Base-by-base conservation (phyloP, 768 basidiomycete genomes). In the Paxillus involutus region DNA sequence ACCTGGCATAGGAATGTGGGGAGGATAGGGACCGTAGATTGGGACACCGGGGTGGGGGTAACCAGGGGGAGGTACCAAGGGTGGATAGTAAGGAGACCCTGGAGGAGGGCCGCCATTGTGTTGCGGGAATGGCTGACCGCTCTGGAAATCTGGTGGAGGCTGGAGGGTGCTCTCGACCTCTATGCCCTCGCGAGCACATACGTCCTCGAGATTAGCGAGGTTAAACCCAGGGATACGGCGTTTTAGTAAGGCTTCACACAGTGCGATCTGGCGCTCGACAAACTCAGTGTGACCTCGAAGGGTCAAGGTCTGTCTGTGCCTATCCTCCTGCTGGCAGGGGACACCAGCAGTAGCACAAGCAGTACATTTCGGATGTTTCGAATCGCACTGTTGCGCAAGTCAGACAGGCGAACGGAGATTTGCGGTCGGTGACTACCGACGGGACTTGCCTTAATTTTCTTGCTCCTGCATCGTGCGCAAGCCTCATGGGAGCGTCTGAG, bases 381-480 rank as follows among this genome's bases (percentile, higher is more conserved):
- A 92, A 72, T 94, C 91, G 80, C 91, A 94, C 91, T 94, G 66
- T 63, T 51, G 57, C 41, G 60, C 59, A 62, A 67, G 70, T 72
- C 64, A 69, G 61, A 71, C 68, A 73, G 71, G 74, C 72, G 69
- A 71, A 71, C 73, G 84, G 87, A 86, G 82, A 86, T 81, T 88
- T 89, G 87, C 88, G 86, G 86, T 83, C 86, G 88, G 86, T 80
- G 73, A 74, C 72, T 74, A 74, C 76, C 78, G 77, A 78, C 83
- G 84, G 84, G 76, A 74, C 79, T 70, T 70, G 84, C 89, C 89
- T 94, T 94, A 76, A 94, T 94, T 88, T 94, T 94, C 84, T 94
- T 93, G 77, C 86, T 88, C 82, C 91, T 89, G 80, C 91, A 94
- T 71, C 91, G 82, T 59, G 91, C 87, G 78, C 91, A 94, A 58